Base-by-base conservation (phyloP, 1,284 basidiomycete species). In the Trichosporon sp. region DNA sequence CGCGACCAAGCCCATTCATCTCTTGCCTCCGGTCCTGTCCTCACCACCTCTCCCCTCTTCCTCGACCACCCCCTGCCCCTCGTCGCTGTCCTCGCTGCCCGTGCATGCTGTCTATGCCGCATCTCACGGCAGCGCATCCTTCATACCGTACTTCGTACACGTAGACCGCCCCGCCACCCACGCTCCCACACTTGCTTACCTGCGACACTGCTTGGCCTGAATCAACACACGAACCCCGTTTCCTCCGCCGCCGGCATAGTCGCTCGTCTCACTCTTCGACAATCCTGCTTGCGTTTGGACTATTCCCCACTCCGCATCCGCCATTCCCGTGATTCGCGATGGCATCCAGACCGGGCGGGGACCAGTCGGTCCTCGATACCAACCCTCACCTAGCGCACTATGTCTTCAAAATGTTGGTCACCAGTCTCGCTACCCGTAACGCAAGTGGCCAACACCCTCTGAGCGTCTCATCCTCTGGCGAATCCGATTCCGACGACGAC, bases 311-410 rank as follows among this genome's bases (percentile, higher is more conserved):
- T 8, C 18, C 38, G 15, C 47, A 53, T 58, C 27, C 13, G 27
- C 29, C 27, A 29, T 31, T 11, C 53, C 23, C 25, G 18, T 31
- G 15, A 15, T 11, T 29, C 53, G n/a, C 25, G 53, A 60, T 60
- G 56, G 56, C 56, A 60, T 60, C 56, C 56, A 60, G n/a, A 31
- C 18, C 29, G 15, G 56, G 18, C 56, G 56, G 56, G 56, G 56
- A 60, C 42, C 68, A 68, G 18, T 73, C 76, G 23, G 73, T 78
- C 13, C 70, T 80, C 62, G 68, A 74, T 23, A 71, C 73, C 35
- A 76, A 77, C 69, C 80, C 80, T 0, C 80, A 82, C 65, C 68
- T 82, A 3, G 77, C 71, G 1, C 76, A 82, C 64, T 82, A 82
- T 71, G 69, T 82, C 56, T 79, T 75, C 75, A 76, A 74, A 64